phyloP scores from a whole-genome alignment of 2,329 filamentous ascomycete genomes.

The Colletotrichum liriopes region DNA sequence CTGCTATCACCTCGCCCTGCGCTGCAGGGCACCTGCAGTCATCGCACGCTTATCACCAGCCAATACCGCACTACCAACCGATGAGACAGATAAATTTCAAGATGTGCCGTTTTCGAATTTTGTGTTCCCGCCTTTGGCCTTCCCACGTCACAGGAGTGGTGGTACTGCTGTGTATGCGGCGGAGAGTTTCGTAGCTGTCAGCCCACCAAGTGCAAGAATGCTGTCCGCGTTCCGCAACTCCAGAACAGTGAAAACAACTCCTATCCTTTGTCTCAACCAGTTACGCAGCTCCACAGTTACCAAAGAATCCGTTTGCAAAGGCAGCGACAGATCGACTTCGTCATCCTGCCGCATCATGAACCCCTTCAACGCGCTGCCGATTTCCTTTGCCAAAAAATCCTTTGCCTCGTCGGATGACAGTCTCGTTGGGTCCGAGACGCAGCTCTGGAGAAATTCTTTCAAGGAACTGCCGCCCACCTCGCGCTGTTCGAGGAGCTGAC shows the following conservation, averaged over 20 bases:
- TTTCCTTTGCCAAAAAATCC: slow-evolving; percentile 27
- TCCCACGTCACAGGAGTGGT: neutral
- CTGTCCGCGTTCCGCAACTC: slow-evolving; percentile 33
- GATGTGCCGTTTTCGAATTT: neutral
- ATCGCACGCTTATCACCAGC: neutral
- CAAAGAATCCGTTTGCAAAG: slow-evolving; percentile 45
- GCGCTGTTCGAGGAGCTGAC: slow-evolving; percentile 25
- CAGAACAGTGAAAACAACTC: slow-evolving; percentile 32
- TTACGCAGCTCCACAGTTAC: slow-evolving; percentile 46
- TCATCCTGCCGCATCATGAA: slow-evolving; percentile 43
- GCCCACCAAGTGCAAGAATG: slow-evolving; percentile 1
- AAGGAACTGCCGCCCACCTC: neutral
- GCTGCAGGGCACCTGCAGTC: slow-evolving; percentile 13
- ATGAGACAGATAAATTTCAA: neutral
- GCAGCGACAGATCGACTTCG: slow-evolving; percentile 15
- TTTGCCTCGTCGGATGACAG: slow-evolving; percentile 16
- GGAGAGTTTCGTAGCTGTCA: slow-evolving; percentile 15
- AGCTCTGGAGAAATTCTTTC: slow-evolving; percentile 18
- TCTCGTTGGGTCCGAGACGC: slow-evolving; percentile 3
- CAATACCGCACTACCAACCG: neutral
- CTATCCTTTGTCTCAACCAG: slow-evolving; percentile 45
- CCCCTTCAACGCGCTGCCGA: slow-evolving; percentile 17
- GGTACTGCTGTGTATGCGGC: neutral
- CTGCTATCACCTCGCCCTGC: slow-evolving; percentile 5
- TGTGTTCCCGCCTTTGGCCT: neutral